Evolutionary conservation across 192 early-diverging fungal genomes (phyloP), one percentile per base, ranked within the genome.

Genomic region (Paraglomus occultum): DNA sequence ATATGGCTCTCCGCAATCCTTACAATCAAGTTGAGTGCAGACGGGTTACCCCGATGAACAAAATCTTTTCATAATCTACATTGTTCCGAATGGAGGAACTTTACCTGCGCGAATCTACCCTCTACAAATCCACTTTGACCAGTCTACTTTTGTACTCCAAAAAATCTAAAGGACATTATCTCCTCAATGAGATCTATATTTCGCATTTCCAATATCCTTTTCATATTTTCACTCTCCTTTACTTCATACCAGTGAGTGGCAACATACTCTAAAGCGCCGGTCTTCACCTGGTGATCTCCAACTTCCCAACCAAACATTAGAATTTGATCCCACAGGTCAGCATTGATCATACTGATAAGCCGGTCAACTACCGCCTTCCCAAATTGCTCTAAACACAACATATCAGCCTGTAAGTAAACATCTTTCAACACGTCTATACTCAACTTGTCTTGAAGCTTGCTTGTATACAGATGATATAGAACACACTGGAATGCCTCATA

Each of bases 131-230:
- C 31, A 31, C 31, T 3, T 31, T 31, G 31, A 31, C 31, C 31
- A 2, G 31, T 31, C 31, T 31, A 31, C 31, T 31, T 31, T 20
- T 57, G 17, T 11, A 57, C 20, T 10, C 54, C 54, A 57, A 57
- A 57, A 20, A 57, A 57, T 31, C 54, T 57, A 11, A 31, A 17
- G 9, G 54, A 11, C 17, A 23, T 31, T 18, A 57, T 20, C 20
- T 67, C 65, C 31, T 67, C 65, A 67, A 53, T 31, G 0, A 51
- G 38, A 43, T 67, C 65, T 3, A 23, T 1, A 53, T 67, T 49
- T 10, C 23, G 38, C 51, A 15, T 52, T 31, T 22, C 51, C 4
- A 52, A 0, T 18, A 67, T 7, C 15, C 8, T 23, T 20, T 15
- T 12, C 67, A 50, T 52, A 22, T 43, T 55, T n/a, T 45, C 42